These are phyloP conservation scores for Paramecium tetraurelia DNA, from an alignment of 73 alveolate species.

Conservation along the genomic window DNA sequence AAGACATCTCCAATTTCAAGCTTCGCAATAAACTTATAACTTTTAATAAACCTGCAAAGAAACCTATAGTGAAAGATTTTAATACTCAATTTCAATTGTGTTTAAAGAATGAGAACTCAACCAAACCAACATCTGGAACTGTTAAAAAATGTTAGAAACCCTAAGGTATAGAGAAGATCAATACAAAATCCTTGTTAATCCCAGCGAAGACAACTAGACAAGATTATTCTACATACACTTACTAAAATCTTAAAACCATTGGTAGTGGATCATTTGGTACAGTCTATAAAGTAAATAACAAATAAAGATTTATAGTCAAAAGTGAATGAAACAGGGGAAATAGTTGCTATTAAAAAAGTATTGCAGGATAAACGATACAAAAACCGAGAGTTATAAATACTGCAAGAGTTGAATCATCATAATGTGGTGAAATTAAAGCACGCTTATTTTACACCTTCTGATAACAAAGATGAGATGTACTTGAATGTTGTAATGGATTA, in stretches of 20 bases:
- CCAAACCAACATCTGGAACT: neutral
- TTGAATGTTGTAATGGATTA: slow-evolving; percentile 81
- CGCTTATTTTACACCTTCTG: slow-evolving; percentile 70
- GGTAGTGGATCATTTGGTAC: slow-evolving; percentile 66
- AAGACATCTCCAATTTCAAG: slow-evolving; percentile 12
- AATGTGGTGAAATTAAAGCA: slow-evolving; percentile 68
- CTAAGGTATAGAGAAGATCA: neutral
- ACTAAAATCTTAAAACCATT: neutral
- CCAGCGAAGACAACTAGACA: neutral
- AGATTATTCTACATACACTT: slow-evolving; percentile 21
- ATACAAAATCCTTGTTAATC: neutral
- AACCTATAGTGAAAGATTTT: neutral
- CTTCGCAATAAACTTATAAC: neutral
- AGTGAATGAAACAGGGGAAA: slow-evolving; percentile 70
- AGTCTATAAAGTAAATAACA: slow-evolving; percentile 52
- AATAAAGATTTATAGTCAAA: neutral
- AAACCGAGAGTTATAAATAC: slow-evolving; percentile 73
- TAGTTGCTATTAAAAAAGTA: slow-evolving; percentile 82
- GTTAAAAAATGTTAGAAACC: neutral
- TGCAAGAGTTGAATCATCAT: slow-evolving; percentile 73
- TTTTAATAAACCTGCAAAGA: neutral
- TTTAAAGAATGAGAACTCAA: neutral
- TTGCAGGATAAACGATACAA: slow-evolving; percentile 76
- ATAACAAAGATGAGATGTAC: slow-evolving; percentile 71
- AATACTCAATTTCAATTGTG: neutral